Conservation (phyloP, 495 filamentous ascomycete species). For the Penicillium samsonianum region DNA sequence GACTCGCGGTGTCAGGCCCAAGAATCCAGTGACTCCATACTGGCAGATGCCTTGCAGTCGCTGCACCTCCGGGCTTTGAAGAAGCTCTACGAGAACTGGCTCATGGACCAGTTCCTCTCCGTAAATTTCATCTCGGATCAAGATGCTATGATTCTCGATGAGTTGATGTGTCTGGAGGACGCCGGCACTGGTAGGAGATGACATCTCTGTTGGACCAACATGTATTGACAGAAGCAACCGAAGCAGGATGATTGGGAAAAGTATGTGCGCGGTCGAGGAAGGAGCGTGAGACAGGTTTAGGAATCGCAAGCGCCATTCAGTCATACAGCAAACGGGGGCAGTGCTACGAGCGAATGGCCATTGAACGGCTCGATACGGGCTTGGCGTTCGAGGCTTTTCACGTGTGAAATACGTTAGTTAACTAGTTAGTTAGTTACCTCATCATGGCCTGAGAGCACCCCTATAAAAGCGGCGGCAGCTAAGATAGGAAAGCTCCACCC, state of each 20-base stretch:
- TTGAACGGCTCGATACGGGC: too few relatives aligned
- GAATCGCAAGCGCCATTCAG: not conserved
- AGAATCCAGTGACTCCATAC: conserved; percentile 39
- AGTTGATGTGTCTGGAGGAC: conserved; percentile 28
- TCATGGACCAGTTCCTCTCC: conserved; percentile 36
- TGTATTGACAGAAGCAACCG: conserved; percentile 1
- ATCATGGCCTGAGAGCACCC: too few relatives aligned
- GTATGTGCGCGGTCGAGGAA: conserved; percentile 1
- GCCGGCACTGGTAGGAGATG: conserved; percentile 11
- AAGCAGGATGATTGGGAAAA: conserved; percentile 7
- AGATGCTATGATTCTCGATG: conserved; percentile 17
- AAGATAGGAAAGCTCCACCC: conserved; percentile 24
- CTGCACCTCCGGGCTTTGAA: conserved; percentile 33
- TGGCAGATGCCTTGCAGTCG: conserved; percentile 43
- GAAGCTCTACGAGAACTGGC: conserved; percentile 40
- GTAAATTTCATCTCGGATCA: conserved; percentile 41
- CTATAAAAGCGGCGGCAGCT: conserved; percentile 26
- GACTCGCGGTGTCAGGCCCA: conserved; percentile 37
- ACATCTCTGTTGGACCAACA: not conserved
- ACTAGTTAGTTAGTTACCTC: too few relatives aligned
- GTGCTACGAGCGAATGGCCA: too few relatives aligned
- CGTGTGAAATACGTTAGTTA: too few relatives aligned
- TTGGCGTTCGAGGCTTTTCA: too few relatives aligned
- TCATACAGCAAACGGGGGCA: not conserved
- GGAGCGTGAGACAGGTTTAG: not conserved